phyloP scores from a whole-genome alignment of 495 filamentous ascomycete species.

The Podospora pseudopauciseta region DNA sequence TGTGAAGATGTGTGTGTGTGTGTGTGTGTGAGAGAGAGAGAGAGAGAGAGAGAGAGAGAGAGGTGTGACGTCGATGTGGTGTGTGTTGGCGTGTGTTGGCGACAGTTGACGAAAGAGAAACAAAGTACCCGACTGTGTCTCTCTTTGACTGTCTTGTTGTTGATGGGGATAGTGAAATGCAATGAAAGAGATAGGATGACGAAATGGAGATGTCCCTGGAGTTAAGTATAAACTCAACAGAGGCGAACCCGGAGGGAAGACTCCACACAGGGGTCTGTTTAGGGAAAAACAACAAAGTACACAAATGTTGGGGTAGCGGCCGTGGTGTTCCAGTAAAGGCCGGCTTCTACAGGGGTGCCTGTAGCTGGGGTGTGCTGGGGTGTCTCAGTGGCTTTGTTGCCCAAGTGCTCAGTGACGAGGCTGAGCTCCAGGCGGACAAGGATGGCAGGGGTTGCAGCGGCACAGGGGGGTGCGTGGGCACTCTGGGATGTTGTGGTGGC shows the following conservation, averaged over 20 bases:
- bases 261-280: constrained; percentile 1
- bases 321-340: constrained; percentile 25
- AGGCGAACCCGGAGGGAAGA: not conserved
- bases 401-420: constrained; percentile 26
- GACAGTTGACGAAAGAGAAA: constrained; percentile 8
- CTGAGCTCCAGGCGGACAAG: constrained; percentile 34
- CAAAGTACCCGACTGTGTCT: constrained; percentile 21
- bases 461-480: constrained; percentile 16
- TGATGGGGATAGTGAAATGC: constrained; percentile 6
- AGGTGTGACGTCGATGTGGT: constrained; percentile 13
- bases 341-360: constrained; percentile 25
- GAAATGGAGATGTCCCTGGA: constrained; percentile 23
- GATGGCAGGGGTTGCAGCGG: constrained; percentile 22
- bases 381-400: constrained; percentile 33
- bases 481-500: constrained; percentile 23
- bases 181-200: constrained; percentile 14
- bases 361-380: constrained; percentile 17
- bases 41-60: not conserved
- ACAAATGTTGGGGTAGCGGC: constrained; percentile 23
- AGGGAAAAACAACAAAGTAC: constrained; percentile 16
- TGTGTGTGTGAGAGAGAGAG: not conserved
- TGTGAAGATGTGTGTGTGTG: constrained; percentile 11
- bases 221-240: constrained; percentile 11
- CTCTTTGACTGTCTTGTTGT: constrained; percentile 1
- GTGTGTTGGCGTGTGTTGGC: constrained; percentile 17